Evolutionary conservation across 768 basidiomycete species (phyloP).

Genomic region (Tubosaeta sp.): DNA sequence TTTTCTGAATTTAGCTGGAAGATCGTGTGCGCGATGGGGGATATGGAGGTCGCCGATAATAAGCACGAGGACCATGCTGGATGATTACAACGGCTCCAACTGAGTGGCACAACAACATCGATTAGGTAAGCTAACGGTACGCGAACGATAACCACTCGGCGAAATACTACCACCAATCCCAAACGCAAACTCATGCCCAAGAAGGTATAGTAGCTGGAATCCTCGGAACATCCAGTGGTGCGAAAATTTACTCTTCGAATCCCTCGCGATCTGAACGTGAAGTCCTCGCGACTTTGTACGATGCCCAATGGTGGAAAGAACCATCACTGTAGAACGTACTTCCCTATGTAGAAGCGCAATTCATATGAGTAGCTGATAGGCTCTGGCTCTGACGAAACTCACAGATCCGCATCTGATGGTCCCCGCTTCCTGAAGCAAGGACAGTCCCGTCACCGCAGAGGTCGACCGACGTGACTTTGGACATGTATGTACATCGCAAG

Average conservation of each 20-base stretch:
- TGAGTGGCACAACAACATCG: background rate
- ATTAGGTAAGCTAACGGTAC: constrained; percentile 24
- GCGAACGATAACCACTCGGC: background rate
- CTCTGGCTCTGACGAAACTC: constrained; percentile 10
- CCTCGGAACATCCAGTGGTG: constrained; percentile 2
- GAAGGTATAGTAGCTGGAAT: constrained; percentile 2
- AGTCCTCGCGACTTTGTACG: background rate
- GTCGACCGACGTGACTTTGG: constrained; percentile 36
- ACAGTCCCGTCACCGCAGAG: constrained; percentile 28
- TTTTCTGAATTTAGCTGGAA: constrained; percentile 96
- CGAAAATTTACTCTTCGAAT: constrained; percentile 1
- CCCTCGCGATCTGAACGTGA: constrained; percentile 7
- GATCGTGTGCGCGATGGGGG: constrained; percentile 83
- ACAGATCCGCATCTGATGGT: constrained; percentile 37
- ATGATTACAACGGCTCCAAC: constrained; percentile 1
- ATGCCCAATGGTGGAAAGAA: background rate
- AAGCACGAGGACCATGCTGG: constrained; percentile 74
- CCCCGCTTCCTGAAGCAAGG: constrained; percentile 37
- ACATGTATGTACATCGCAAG: background rate
- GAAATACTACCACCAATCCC: no score
- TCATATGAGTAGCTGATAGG: constrained; percentile 12
- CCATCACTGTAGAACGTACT: constrained; percentile 24
- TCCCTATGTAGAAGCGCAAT: constrained; percentile 19
- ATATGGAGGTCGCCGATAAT: constrained; percentile 98
- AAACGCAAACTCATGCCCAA: background rate